Base-by-base conservation (phyloP, 1,139 yeast genomes). In the Pichia sp. region DNA sequence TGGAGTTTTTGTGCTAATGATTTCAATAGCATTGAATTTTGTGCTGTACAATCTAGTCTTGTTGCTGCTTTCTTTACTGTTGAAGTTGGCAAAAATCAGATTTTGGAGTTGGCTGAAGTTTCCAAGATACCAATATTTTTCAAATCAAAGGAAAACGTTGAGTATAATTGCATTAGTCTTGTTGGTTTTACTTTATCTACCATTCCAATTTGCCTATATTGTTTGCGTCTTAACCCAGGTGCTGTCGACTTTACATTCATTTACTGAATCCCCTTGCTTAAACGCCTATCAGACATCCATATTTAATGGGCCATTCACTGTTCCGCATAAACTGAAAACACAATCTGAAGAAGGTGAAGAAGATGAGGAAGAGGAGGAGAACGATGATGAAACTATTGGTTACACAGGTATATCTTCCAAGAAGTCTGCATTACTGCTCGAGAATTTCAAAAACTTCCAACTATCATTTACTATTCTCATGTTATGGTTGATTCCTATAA, bases 141-240 rank as follows among this genome's bases (percentile, higher is more conserved):
- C 44, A 9, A 34, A 29, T 10, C 39, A 41, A 23, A 35, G 44
- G 21, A 37, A 39, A 33, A 35, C 46, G 2, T 17, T 63, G 5
- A 65, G 67, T 3, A 57, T 68, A 1, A 35, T 64, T 2, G 18
- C 69, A 2, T 46, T 78, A 20, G 38, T 67, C 12, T 39, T 57
- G 0, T 51, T 64, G 18, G 81, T 82, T 5, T 63, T 79, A 21
- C 57, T 77, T 26, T 78, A 77, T 51, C 62, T 84, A 19, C 96
- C 96, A 1, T 86, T 78, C 51, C 95, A 86, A 54, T 69, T 85
- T 51, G 87, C 84, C 0, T 84, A 69, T 50, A 59, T 77, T 12
- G 66, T 82, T 7, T 67, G 80, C 32, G 64, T 75, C 39, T 21
- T 76, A 16, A 64, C 76, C 1, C 88, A 80, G 52, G 5, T 53